Evolutionary conservation across 177 flowering plant genomes (phyloP), one percentile per base, ranked within the genome.

Genomic region (Vitis hybrid): DNA sequence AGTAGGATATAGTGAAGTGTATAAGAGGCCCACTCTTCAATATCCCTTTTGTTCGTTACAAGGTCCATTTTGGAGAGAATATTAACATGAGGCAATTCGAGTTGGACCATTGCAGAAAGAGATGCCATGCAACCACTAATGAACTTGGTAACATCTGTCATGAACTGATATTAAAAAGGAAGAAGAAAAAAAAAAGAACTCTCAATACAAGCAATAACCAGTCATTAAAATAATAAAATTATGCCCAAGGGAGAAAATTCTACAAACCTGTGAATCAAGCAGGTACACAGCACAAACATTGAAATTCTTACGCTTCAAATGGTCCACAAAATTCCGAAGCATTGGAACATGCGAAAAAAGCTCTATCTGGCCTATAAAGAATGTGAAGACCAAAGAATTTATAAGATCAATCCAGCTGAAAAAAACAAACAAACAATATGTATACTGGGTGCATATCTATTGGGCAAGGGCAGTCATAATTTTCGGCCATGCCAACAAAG

Each of bases 61-160:
- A 95, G 96, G 72, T 93, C 98, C 99, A 93, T 95, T 73, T 95
- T 93, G 35, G 99, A 86, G 71, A 95, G 91, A 69, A 95, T 88
- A 74, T 90, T 93, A 69, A 95, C 86, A 84, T 93, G 97, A 11
- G 98, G 98, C 32, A 95, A 72, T 76, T 95, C 99, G 68, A 95
- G 96, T 75, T 95, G 97, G 65, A 95, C 74, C 98, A 93, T 95
- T 14, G 99, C 97, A 71, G 99, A 90, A 69, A 95, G 97, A 56
- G 96, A 95, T 21, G 96, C 85, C 99, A 93, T 89, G 75, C 98
- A 95, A 32, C 97, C 98, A 84, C 97, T 93, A 30, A 93, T 93
- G 72, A 91, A 95, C 82, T 91, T 95, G 72, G 96, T 90, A 54
- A 93, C 94, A 86, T 95, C 99, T 17, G 94, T 90, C 68, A 93